Evolutionary conservation across 805 yeast genomes (phyloP).

Genomic region (Komagataella kurtzmanii): DNA sequence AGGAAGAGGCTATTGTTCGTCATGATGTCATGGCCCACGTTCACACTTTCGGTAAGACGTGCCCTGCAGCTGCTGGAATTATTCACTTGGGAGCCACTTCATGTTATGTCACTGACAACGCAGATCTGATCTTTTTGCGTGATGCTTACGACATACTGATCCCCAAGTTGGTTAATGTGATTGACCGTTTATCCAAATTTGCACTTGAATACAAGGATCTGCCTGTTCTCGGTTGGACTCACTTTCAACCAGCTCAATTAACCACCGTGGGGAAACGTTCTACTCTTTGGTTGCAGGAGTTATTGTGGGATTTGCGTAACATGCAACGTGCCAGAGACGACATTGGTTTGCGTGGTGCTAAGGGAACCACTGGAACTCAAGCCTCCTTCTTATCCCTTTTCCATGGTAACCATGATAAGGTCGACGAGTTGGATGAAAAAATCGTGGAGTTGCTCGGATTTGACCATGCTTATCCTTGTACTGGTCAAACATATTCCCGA

Average conservation of each 20-base stretch:
- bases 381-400: conserved; percentile 90
- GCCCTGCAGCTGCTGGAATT: conserved; percentile 96
- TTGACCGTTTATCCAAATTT: conserved; percentile 76
- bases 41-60: conserved; percentile 82
- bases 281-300: conserved; percentile 94
- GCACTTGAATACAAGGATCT: conserved; percentile 88
- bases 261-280: conserved; percentile 98
- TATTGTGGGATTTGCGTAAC: conserved; percentile 95
- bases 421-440: conserved; percentile 80
- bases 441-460: conserved; percentile 91
- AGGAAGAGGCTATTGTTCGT: conserved; percentile 94
- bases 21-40: conserved; percentile 99
- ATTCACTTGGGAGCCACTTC: conserved; percentile 98
- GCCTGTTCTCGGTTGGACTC: conserved; percentile 98
- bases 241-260: conserved; percentile 98
- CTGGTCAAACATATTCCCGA: conserved; percentile 98
- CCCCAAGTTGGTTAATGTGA: conserved; percentile 92
- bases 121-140: conserved; percentile 90
- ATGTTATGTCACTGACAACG: conserved; percentile 95
- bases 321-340: conserved; percentile 93
- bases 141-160: conserved; percentile 90
- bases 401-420: conserved; percentile 96
- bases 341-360: conserved; percentile 92
- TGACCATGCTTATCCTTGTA: conserved; percentile 90
- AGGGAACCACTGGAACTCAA: conserved; percentile 99